Percentiles rank a stretch among this genome's conserved stretches.
These are phyloP conservation scores for Glycine soja DNA, from an alignment of 306 rosid species.

Conservation along the genomic window DNA sequence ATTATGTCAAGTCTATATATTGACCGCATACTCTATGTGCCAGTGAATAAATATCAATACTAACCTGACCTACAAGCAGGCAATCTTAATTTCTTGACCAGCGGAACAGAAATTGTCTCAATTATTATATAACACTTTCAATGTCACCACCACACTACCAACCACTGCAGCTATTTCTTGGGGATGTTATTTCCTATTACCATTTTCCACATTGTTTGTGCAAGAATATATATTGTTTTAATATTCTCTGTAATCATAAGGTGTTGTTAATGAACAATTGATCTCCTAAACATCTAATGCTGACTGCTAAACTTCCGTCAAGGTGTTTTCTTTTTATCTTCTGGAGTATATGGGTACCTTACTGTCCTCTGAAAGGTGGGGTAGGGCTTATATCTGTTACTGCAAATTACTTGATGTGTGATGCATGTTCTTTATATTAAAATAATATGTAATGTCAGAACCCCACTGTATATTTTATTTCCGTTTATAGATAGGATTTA, in stretches of 20 bases:
- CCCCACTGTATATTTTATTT: too few species aligned
- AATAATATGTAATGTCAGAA: too few species aligned
- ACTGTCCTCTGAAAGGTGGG: conserved; percentile 4
- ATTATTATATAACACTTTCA: background rate
- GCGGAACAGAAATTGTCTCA: background rate
- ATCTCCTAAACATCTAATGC: background rate
- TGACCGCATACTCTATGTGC: conserved; percentile 2
- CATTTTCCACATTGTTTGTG: background rate
- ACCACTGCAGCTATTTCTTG: background rate
- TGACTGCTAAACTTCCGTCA: conserved; percentile 10
- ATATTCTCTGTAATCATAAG: background rate
- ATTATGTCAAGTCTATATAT: background rate
- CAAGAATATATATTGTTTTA: background rate
- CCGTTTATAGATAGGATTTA: too few species aligned
- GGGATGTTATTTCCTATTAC: conserved; percentile 10
- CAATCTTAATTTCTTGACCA: conserved; percentile 31
- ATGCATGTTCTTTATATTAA: too few species aligned
- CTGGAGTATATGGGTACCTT: background rate
- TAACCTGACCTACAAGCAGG: conserved; percentile 10
- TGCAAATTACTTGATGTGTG: background rate
- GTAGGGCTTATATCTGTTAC: conserved; percentile 3
- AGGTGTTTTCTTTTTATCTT: background rate
- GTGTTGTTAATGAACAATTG: background rate
- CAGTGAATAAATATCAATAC: background rate
- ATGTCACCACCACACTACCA: background rate